Base-by-base conservation (phyloP, 2,329 filamentous ascomycete species). In the Basipetospora chlamydospora region DNA sequence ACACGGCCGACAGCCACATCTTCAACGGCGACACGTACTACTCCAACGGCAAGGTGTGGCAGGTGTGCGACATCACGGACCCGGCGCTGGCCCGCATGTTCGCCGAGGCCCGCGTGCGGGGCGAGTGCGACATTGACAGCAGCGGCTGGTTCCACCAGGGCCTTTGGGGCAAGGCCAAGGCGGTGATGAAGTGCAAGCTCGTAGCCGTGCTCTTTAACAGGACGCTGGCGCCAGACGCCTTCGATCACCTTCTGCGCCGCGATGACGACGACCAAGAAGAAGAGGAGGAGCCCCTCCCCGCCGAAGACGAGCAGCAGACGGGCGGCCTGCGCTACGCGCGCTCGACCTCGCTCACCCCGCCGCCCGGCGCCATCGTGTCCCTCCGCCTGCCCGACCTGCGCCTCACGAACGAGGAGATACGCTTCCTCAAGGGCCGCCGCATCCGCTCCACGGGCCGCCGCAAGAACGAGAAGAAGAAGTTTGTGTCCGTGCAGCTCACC, bases 31-130 rank as follows among this genome's bases (percentile, higher is more conserved):
- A 75, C 41, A 70, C 68, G 2, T 73, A 88, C 38, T 73, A 74
- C 12, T 70, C 73, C 2, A 86, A 94, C 49, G 86, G 86, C 26
- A 90, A 90, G 49, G 78, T 90, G 34, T 98, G 86, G 80, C 90
- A 96, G 62, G 71, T 92, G 18, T 93, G 86, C 59, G 90, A 98
- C 54, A 79, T 96, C 38, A 80, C 74, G 0, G 88, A 96, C 48
- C 82, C 85, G 0, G 51, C 87, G 1, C 63, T 96, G 2, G 60
- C 63, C 1, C 55, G 63, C 9, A 60, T 95, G 3, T 65, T 94
- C 26, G 67, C 76, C 15, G 70, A 73, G 0, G 64, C 76, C 0
- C 64, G 73, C 5, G 57, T 80, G 16, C 67, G 76, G 4, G 50
- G 60, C 1, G 59, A 61, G 8, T 81, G 73, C 54, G 75, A 81